Base-by-base conservation (phyloP, 306 rosid species). In the Adenanthera pavonina region DNA sequence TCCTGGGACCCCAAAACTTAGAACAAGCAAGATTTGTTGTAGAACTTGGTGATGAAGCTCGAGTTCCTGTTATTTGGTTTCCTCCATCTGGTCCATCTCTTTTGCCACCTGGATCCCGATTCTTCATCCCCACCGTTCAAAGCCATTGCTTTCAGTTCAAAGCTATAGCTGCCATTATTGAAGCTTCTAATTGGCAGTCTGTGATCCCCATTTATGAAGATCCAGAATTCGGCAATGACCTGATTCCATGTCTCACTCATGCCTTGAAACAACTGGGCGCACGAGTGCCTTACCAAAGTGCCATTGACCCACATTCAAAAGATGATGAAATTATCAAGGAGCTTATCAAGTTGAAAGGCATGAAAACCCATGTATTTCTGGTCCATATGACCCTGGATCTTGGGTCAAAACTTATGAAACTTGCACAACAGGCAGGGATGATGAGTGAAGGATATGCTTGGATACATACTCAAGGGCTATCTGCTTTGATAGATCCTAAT, bases 51-150 rank as follows among this genome's bases (percentile, higher is more conserved):
- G 25, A 41, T 7, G 72, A 67, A 17, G 49, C 74, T 13, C 57
- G 36, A 12, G 81, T 86, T 3, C 87, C 89, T 8, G 74, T 86
- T 9, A 62, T 87, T 19, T 87, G 84, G 3, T 83, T 86, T 30
- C 68, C 87, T 0, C 81, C 87, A 8, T 80, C 81, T 14, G 84
- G 87, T 36, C 85, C 84, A n/a, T 78, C 82, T 25, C 82, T 87
- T 25, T 84, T 85, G 30, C 85, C 84, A 6, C 20, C 73, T 51
- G 81, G 36, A 2, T 34, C 47, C 46, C 44, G n/a, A 65, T 60
- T 65, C 47, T 36, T 65, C 70, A 65, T 36, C 4, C 11, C 8
- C 44, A 36, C 30, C 46, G 12, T 0, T 3, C 16, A 2, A 2
- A 51, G 54, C 14, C 16, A 13, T 13, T 51, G 16, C 19, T 52